These are phyloP conservation scores for Dactylellina haptotyla DNA, from an alignment of 2,329 filamentous ascomycete genomes.

Conservation along the genomic window DNA sequence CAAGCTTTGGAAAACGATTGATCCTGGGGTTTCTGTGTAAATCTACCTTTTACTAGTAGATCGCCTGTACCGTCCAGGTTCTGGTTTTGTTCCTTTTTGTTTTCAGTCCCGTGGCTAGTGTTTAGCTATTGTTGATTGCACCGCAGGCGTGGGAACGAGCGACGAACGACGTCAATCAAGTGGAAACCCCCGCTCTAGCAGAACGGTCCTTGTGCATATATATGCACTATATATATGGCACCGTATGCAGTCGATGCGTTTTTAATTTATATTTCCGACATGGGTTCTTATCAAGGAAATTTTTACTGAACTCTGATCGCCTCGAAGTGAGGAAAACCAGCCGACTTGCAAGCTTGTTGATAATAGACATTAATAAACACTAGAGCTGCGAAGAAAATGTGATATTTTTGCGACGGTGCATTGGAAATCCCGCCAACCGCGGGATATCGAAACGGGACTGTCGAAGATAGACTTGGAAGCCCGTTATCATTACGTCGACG, in stretches of 20 bases:
- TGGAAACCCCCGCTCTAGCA: conserved; percentile 11
- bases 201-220: conserved; percentile 1
- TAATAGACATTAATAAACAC: too few species aligned
- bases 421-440: conserved; percentile 13
- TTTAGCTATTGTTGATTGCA: background rate
- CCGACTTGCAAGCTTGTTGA: too few species aligned
- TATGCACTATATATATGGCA: conserved; percentile 7
- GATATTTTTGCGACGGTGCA: background rate
- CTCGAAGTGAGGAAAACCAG: conserved; percentile 24
- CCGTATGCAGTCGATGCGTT: conserved; percentile 27
- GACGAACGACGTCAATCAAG: conserved; percentile 40
- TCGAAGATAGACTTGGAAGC: background rate
- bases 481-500: conserved; percentile 13
- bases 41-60: too few species aligned
- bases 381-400: background rate
- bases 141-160: background rate
- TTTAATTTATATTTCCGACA: conserved; percentile 39
- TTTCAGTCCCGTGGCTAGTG: conserved; percentile 2
- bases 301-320: conserved; percentile 19
- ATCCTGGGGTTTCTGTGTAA: too few species aligned
- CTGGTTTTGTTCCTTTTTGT: background rate
- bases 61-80: background rate
- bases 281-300: conserved; percentile 42
- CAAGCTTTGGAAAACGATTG: conserved; percentile 8
- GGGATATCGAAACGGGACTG: background rate